phyloP scores from a whole-genome alignment of 2,329 filamentous ascomycete genomes.

The Ophiocordyceps sinensis region DNA sequence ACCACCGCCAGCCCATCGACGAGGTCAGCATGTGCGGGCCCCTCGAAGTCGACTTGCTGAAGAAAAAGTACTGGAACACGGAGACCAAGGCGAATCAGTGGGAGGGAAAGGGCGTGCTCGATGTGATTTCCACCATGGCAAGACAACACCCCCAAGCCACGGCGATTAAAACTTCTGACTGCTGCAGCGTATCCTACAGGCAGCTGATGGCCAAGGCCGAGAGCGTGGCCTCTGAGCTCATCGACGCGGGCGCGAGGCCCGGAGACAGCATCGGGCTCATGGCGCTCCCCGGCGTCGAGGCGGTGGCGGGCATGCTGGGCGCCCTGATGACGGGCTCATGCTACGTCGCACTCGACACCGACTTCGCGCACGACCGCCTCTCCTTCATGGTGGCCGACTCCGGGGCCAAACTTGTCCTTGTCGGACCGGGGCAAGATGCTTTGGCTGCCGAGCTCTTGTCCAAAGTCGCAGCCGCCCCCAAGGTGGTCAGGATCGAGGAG shows the following conservation, averaged over 20 bases:
- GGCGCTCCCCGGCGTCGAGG: constrained; percentile 9
- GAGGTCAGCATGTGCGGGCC: constrained; percentile 10
- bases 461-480: constrained; percentile 4
- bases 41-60: constrained; percentile 8
- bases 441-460: constrained; percentile 6
- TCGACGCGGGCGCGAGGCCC: constrained; percentile 7
- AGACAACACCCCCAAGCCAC: constrained; percentile 9
- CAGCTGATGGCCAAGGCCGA: constrained; percentile 9
- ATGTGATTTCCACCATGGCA: constrained; percentile 7
- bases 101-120: constrained; percentile 8
- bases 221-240: constrained; percentile 9
- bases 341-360: constrained; percentile 12
- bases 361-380: constrained; percentile 11
- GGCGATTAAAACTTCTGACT: constrained; percentile 12
- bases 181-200: constrained; percentile 9
- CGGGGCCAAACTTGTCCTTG: constrained; percentile 6
- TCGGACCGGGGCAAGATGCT: constrained; percentile 7
- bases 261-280: constrained; percentile 8
- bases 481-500: constrained; percentile 7
- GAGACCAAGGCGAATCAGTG: constrained; percentile 7
- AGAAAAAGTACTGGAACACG: constrained; percentile 9
- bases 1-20: constrained; percentile 11
- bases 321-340: constrained; percentile 9
- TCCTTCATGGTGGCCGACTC: constrained; percentile 11
- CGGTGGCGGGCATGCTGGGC: constrained; percentile 9